Conservation (phyloP, 1,284 basidiomycete species). For the Phellinidium pouzarii region DNA sequence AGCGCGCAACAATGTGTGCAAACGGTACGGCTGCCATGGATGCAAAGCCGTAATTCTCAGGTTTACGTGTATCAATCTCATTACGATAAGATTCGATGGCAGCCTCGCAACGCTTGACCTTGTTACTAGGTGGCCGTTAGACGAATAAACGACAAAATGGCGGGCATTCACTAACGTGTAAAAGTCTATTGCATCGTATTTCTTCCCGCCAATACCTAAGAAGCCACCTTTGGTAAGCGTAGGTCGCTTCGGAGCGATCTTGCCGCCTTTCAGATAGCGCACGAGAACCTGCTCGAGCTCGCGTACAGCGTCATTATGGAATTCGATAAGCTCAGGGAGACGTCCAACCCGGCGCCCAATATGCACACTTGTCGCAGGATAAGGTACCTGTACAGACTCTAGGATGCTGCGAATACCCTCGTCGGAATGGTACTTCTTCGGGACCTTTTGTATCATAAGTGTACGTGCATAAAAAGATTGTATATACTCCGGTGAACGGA, state of each 20-base stretch:
- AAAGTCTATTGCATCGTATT: conserved; percentile 79
- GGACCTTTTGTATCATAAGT: conserved; percentile 66
- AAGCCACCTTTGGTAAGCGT: conserved; percentile 66
- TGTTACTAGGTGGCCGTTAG: conserved; percentile 38
- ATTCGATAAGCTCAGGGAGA: conserved; percentile 73
- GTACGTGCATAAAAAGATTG: conserved; percentile 77
- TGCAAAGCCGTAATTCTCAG: conserved; percentile 90
- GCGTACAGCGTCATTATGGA: conserved; percentile 81
- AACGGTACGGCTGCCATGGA: conserved; percentile 91
- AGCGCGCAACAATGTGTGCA: conserved; percentile 77
- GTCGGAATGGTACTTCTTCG: conserved; percentile 71
- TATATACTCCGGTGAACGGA: conserved; percentile 70
- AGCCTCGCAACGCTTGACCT: conserved; percentile 68
- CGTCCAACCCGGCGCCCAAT: conserved; percentile 71
- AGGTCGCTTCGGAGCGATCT: conserved; percentile 68
- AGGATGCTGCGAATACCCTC: conserved; percentile 69
- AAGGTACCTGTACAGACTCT: conserved; percentile 67
- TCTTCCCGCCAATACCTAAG: conserved; percentile 67
- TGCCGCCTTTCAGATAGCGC: conserved; percentile 76
- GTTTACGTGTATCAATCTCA: conserved; percentile 68
- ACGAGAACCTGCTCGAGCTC: conserved; percentile 81
- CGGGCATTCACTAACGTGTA: conserved; percentile 51
- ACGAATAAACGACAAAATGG: conserved; percentile 12
- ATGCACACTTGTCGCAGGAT: conserved; percentile 80
- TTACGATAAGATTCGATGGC: conserved; percentile 74